Evolutionary conservation across 78 protist genomes (phyloP).

Genomic region (Planoprotostelium fungivorum): DNA sequence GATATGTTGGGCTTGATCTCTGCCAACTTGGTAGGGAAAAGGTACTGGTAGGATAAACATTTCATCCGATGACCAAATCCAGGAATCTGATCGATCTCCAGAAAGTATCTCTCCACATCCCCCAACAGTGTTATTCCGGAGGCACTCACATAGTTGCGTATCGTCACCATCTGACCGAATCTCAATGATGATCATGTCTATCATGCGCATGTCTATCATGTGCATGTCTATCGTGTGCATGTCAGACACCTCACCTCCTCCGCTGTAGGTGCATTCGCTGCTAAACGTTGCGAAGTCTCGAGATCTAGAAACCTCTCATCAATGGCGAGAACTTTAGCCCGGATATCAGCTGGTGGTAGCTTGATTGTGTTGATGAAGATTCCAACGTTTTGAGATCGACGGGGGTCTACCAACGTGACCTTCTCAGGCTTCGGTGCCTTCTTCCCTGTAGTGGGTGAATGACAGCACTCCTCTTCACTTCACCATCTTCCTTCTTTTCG

Average conservation of each 20-base stretch:
- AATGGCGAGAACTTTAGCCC: slow-evolving; percentile 24
- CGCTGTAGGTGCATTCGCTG: slow-evolving; percentile 35
- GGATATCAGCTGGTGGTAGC: slow-evolving; percentile 32
- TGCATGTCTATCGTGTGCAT: no score
- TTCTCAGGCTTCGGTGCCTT: slow-evolving; percentile 49
- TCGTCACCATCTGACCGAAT: neutral
- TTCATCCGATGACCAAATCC: neutral
- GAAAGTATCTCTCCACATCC: neutral
- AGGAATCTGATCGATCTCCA: neutral
- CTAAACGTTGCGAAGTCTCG: slow-evolving; percentile 26
- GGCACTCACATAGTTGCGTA: neutral
- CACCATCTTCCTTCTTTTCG: slow-evolving; percentile 2
- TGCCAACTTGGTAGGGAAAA: neutral
- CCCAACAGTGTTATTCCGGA: neutral
- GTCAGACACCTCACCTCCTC: slow-evolving; percentile 25
- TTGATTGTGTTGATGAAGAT: slow-evolving; percentile 47
- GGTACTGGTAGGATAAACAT: neutral
- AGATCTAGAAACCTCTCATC: slow-evolving; percentile 34
- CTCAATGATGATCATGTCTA: no score
- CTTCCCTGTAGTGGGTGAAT: neutral
- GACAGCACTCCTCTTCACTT: neutral
- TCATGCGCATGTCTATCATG: no score
- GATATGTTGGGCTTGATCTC: neutral
- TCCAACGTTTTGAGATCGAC: slow-evolving; percentile 52
- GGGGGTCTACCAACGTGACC: slow-evolving; percentile 41